Evolutionary conservation across 805 yeast genomes (phyloP).

Genomic region (Zygotorulaspora chibaensis): DNA sequence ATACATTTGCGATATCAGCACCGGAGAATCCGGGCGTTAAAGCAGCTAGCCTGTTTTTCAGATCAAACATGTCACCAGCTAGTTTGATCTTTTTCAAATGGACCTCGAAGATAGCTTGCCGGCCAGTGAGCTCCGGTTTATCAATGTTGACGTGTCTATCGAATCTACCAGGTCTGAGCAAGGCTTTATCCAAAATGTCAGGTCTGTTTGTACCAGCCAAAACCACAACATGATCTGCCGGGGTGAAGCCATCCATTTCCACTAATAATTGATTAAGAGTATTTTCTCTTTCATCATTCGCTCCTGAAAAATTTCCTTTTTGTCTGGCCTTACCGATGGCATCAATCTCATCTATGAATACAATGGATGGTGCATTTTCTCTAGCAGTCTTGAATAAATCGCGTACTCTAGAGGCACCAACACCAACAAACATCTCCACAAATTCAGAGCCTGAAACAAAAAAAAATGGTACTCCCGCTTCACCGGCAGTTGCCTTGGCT

Average conservation of each 20-base stretch:
- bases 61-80: conserved; percentile 45
- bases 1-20: conserved; percentile 96
- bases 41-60: conserved; percentile 88
- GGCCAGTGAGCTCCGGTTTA: conserved; percentile 90
- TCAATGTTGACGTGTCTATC: conserved; percentile 91
- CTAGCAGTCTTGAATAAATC: conserved; percentile 91
- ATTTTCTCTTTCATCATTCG: conserved; percentile 95
- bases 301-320: conserved; percentile 67
- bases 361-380: conserved; percentile 88
- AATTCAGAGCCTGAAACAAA: conserved; percentile 97
- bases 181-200: conserved; percentile 87
- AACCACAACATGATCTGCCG: conserved; percentile 90
- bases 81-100: conserved; percentile 73
- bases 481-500: conserved; percentile 99
- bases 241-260: conserved; percentile 97
- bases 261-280: conserved; percentile 93
- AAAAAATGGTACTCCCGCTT: conserved; percentile 95
- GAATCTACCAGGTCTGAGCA: conserved; percentile 95
- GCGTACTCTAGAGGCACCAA: conserved; percentile 97
- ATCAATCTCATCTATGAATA: conserved; percentile 98
- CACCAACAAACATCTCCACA: conserved; percentile 99
- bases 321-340: conserved; percentile 95
- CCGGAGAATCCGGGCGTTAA: conserved; percentile 98
- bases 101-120: conserved; percentile 87
- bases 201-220: conserved; percentile 97